Evolutionary conservation across 2,329 filamentous ascomycete genomes (phyloP).

Genomic region (Phyllosticta capitalensis): DNA sequence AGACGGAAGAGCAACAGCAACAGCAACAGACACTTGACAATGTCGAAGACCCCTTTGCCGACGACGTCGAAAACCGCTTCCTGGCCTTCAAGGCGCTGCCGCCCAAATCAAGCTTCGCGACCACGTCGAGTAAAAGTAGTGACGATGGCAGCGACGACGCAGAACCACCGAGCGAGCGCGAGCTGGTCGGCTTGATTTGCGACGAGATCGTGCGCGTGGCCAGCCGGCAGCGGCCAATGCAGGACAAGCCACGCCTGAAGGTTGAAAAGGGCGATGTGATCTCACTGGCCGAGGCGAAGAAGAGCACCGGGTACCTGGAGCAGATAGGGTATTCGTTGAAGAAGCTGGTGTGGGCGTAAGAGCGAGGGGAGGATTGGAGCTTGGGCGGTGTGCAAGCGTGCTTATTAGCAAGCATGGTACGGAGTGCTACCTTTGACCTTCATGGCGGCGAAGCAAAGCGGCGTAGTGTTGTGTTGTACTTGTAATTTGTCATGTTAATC

Average conservation of each 20-base stretch:
- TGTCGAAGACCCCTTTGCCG: background rate
- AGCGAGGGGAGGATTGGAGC: background rate
- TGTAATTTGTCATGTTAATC: background rate
- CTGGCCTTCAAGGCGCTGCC: constrained; percentile 50
- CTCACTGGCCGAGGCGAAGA: constrained; percentile 72
- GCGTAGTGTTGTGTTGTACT: background rate
- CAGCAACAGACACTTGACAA: constrained; percentile 16
- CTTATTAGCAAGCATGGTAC: background rate
- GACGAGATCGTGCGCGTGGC: constrained; percentile 61
- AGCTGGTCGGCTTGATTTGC: constrained; percentile 56
- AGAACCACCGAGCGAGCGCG: constrained; percentile 36
- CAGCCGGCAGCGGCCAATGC: constrained; percentile 26
- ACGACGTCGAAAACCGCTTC: constrained; percentile 22
- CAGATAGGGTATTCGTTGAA: constrained; percentile 83
- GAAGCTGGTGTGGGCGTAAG: constrained; percentile 75
- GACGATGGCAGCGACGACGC: constrained; percentile 17
- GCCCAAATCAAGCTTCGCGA: constrained; percentile 33
- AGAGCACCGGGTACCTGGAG: constrained; percentile 76
- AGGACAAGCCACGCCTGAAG: constrained; percentile 19
- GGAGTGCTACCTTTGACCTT: too few relatives aligned
- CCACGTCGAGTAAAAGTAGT: background rate
- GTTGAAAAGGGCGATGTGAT: constrained; percentile 64
- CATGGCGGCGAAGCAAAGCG: background rate
- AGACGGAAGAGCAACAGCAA: constrained; percentile 14
- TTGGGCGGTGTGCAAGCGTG: background rate